Base-by-base conservation (phyloP, 2,329 filamentous ascomycete genomes). In the Alternaria longipes region DNA sequence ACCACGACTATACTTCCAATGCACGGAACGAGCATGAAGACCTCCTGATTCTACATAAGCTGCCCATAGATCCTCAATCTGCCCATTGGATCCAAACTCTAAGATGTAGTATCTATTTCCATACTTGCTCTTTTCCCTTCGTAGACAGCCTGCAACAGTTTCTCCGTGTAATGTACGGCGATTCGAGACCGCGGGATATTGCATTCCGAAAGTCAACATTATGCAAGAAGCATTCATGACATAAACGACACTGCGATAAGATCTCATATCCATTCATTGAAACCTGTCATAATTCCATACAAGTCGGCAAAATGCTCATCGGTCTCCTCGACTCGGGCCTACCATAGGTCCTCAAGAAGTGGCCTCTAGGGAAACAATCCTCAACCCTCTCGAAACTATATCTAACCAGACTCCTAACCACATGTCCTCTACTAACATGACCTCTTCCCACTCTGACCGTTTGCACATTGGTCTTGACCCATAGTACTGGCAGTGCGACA, bases 351-450 rank as follows among this genome's bases (percentile, higher is more conserved):
- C 56, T 38, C 16, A 59, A 18, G 28, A 59, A 59, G 42, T 59
- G 56, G 4, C 56, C 56, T 11, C 53, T 38, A 4, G 56, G 56
- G 42, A 59, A 59, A 8, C 50, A 54, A 32, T 59, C 56, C 16
- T 59, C 56, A 1, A 59, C 56, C 8, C 56, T 44, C 42, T 59
- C 56, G 18, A 59, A 54, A 30, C 50, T 55, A 36, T 36, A 50
- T 38, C 46, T 36, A 36, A 59, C 53, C 42, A 59, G 32, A 30
- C 56, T 59, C 5, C 56, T 30, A 6, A 59, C 56, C 2, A 59
- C 38, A 24, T 59, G 51, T n/a, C 56, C 56, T 38, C 56, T 59
- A 8, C 56, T 50, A 2, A 59, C 38, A 38, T 59, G 51, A 4
- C 56, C 56, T 26, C 56, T 59, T 3, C 56, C 56, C 4, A 59